Base-by-base conservation (phyloP, 495 filamentous ascomycete genomes). In the Platismatia glauca region DNA sequence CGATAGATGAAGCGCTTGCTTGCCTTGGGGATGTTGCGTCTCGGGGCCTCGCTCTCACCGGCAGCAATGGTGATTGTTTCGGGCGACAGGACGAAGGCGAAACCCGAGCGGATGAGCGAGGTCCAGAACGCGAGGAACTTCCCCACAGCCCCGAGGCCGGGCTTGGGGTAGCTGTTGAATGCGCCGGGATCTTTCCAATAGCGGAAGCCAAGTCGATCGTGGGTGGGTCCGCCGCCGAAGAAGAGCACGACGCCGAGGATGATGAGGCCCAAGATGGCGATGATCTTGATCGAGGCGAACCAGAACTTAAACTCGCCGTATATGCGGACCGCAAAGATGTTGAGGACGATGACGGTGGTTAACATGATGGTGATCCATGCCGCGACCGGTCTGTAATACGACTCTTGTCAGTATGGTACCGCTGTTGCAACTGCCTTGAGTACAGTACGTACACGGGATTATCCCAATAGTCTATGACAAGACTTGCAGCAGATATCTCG, bases 281-380 rank as follows among this genome's bases (percentile, higher is more conserved):
- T 67, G 22, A 90, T 84, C 67, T 93, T 92, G 76, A 90, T 78
- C 55, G 81, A 80, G 4, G 83, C 87, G 55, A 92, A 83, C 87
- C 87, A 90, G 72, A 91, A 93, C 69, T 93, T 88, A 63, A 88
- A 82, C 73, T 93, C 89, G 44, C 89, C 89, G 62, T 90, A 91
- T 75, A 87, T 88, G 5, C 70, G 69, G 15, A 93, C 84, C 7
- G 79, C 79, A 55, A 83, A 79, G 69, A 81, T 79, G 65, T 84
- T 84, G 71, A 84, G 78, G 52, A 60, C 61, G 39, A 84, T 67
- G 63, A 84, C 79, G n/a, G 76, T 31, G 9, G 82, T 68, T 2
- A 84, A 67, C 64, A 84, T 79, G 12, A 85, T 66, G 0, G 81
- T 75, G 31, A 85, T 84, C 79, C 81, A 0, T 76, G 65, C 61